Base-by-base conservation (phyloP, 768 basidiomycete genomes). In the Mycena indigotica region DNA sequence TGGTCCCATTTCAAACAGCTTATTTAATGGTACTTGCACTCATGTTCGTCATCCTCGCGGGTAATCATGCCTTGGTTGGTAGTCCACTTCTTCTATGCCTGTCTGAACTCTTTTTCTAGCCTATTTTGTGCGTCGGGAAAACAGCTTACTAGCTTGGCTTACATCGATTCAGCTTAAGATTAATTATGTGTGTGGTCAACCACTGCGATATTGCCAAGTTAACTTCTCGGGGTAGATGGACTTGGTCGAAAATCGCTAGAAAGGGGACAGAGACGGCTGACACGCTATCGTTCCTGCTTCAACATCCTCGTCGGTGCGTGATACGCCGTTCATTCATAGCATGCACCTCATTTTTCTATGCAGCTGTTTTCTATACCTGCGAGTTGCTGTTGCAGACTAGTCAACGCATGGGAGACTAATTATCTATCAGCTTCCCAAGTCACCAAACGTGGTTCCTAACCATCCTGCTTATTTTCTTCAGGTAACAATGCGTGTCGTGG, bases 381-480 rank as follows among this genome's bases (percentile, higher is more conserved):
- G 61, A 38, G 75, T 67, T 16, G 4, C 8, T 19, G 5, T 21
- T 21, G 44, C 48, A 16, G 19, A 21, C 35, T 44, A 30, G 12
- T 30, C n/a, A 28, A 10, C 23, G 16, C 16, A 13, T 32, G 30
- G 32, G 38, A 17, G 29, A 10, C 25, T 19, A 28, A 50, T 28
- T 41, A 23, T 19, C 32, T 21, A 10, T 12, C 17, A 80, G 79
- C 25, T 90, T 91, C 62, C 88, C 87, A 0, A 82, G 84, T 28
- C 87, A 88, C 56, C 88, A 90, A 65, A 89, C 88, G 2, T 88
- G 88, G 86, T 88, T 88, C 58, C 73, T 91, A 6, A 64, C 84
- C 1, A 75, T 85, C 10, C 77, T 80, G 44, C 74, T 89, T 35
- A 61, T 83, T 8, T 45, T 72, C 5, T 78, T 89, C 66, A 87